Base-by-base conservation (phyloP, 2,329 filamentous ascomycete species). In the Apiospora malaysiana region DNA sequence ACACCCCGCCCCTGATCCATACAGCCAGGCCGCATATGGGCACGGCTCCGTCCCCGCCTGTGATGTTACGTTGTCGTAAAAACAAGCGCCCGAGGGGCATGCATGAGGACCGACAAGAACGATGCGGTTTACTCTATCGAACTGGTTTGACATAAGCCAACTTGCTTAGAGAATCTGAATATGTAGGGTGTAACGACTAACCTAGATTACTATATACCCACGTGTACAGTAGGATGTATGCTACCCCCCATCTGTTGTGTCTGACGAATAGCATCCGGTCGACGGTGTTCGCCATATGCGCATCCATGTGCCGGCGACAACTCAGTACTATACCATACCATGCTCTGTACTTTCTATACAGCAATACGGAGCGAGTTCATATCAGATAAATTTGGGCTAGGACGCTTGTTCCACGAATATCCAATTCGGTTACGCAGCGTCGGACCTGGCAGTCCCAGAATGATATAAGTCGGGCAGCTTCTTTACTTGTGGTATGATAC, bases 1-100 rank as follows among this genome's bases (percentile, higher is more conserved):
- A 5, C 51, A 18, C 56, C 56, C 56, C 56, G 56, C 56, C 37
- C 21, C 56, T n/a, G 56, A 63, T 40, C 56, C 56, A 63, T 63
- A 56, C 14, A 32, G 49, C 49, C 49, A 56, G 25, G 9, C 47
- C 47, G 23, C 12, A 51, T 32, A 56, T 32, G 16, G 49, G 27
- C 27, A 59, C 18, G 14, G 51, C 27, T 59, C 56, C 56, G 56
- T 40, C 32, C 27, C 56, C 32, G 56, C 27, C 32, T 5, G 18
- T 21, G 32, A 63, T 63, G 56, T 40, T 21, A 63, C 56, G 9
- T 40, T 40, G 32, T 4, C 6, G 32, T n/a, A 8, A 37, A 12
- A 37, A 40, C 21, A 63, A 23, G 56, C 21, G 16, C 16, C 16
- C 25, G 27, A 56, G 25, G 49, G 25, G 14, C 23, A 56, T 56